These are phyloP conservation scores for Pseudotsuga menziesii DNA, from an alignment of 75 land plant genomes.

Conservation along the genomic window DNA sequence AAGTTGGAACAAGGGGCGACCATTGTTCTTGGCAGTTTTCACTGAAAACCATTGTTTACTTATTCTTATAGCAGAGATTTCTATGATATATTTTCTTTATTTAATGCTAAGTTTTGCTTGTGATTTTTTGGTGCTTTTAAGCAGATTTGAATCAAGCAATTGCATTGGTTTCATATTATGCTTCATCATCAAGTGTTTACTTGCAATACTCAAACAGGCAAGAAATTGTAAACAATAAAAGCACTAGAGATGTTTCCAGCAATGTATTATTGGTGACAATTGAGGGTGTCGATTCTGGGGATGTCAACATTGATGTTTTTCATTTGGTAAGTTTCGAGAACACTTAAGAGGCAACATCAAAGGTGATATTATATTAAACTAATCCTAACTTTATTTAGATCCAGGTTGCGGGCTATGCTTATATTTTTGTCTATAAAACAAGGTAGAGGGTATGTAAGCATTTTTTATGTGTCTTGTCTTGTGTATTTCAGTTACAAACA, in stretches of 20 bases:
- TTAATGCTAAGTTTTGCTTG: neutral
- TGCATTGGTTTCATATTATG: constrained; percentile 93
- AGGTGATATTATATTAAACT: constrained; percentile 4
- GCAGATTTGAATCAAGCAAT: constrained; percentile 92
- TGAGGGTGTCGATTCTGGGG: constrained; percentile 90
- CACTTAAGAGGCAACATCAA: neutral
- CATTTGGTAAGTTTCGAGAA: constrained; percentile 76
- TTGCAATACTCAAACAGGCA: constrained; percentile 93
- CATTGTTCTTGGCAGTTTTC: neutral
- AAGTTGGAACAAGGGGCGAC: neutral
- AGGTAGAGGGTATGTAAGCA: constrained; percentile 9
- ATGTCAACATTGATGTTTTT: constrained; percentile 93
- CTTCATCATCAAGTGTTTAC: constrained; percentile 91
- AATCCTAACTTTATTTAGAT: neutral
- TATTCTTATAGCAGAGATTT: neutral
- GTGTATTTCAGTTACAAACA: constrained; percentile 13
- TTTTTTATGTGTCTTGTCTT: constrained; percentile 12
- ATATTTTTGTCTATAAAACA: constrained; percentile 8
- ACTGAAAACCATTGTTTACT: neutral
- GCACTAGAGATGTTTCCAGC: constrained; percentile 86
- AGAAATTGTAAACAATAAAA: constrained; percentile 92
- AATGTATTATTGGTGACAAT: constrained; percentile 93
- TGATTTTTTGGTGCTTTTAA: constrained; percentile 20
- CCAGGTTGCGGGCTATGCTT: neutral
- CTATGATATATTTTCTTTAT: no score